Evolutionary conservation across 352 stramenopile species (phyloP).

Genomic region (Phytophthora gonapodyides): DNA sequence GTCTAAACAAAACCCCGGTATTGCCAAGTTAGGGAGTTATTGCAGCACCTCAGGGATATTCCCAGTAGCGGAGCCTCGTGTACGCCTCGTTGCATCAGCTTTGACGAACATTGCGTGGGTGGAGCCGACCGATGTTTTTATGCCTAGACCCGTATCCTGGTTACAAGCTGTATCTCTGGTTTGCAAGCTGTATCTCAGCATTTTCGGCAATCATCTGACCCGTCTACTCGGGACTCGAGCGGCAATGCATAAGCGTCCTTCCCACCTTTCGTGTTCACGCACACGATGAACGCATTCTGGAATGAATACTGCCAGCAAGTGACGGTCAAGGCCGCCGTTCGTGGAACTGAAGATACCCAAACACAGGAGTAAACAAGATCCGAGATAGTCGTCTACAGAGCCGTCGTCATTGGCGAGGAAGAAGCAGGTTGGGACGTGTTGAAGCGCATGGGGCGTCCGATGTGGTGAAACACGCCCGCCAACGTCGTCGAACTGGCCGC

Average conservation of each 20-base stretch:
- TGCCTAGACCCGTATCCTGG: too few species aligned
- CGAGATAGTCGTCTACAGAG: constrained; percentile 8
- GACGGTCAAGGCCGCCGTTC: not conserved
- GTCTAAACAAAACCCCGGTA: too few species aligned
- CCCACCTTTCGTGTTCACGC: constrained; percentile 15
- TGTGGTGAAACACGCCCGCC: constrained; percentile 14
- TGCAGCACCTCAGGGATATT: too few species aligned
- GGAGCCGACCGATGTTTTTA: too few species aligned
- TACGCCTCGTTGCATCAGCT: too few species aligned
- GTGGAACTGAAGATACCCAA: constrained; percentile 3
- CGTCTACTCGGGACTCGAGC: not conserved
- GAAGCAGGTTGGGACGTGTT: constrained; percentile 3
- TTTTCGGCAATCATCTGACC: constrained; percentile 1
- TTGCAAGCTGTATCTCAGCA: too few species aligned
- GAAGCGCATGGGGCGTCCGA: constrained; percentile 15
- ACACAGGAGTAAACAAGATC: constrained; percentile 1
- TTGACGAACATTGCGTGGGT: too few species aligned
- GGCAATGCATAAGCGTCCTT: constrained; percentile 2
- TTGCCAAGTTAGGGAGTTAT: too few species aligned
- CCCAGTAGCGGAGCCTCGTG: too few species aligned
- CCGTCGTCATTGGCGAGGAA: not conserved
- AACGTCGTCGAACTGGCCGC: constrained; percentile 5
- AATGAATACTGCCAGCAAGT: not conserved
- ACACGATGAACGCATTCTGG: constrained; percentile 22
- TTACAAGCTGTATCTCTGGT: too few species aligned